Evolutionary conservation across 208 protist genomes (phyloP).

Genomic region (Leishmania arabica): DNA sequence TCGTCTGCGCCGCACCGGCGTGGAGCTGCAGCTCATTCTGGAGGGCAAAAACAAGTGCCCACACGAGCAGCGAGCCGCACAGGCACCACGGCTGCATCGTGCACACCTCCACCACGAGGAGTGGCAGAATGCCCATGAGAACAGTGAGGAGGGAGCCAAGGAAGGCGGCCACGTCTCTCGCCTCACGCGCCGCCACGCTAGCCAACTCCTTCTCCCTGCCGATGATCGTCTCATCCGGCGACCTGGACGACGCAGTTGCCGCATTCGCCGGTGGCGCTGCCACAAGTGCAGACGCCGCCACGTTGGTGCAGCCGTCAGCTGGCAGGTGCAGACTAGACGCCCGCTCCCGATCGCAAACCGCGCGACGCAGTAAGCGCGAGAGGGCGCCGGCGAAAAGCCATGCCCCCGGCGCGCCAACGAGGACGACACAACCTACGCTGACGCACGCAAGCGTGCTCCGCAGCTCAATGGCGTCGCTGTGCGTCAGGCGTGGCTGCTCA

Average conservation of each 20-base stretch:
- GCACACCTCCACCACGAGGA: conserved; percentile 46
- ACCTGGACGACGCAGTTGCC: neutral
- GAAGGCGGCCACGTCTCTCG: conserved; percentile 6
- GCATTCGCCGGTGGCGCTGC: neutral
- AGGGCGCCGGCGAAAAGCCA: neutral
- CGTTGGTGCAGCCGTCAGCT: neutral
- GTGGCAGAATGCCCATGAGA: conserved; percentile 29
- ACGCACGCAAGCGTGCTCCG: neutral
- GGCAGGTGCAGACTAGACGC: conserved; percentile 7
- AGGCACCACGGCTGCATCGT: conserved; percentile 39
- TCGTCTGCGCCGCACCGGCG: conserved; percentile 2
- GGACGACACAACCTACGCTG: conserved; percentile 4
- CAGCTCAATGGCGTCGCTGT: neutral
- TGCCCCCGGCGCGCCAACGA: conserved; percentile 13
- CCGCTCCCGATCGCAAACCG: conserved; percentile 14
- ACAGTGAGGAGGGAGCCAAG: conserved; percentile 18
- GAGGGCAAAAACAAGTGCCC: conserved; percentile 16
- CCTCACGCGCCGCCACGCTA: neutral
- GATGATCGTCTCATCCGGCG: neutral
- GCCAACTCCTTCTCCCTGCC: neutral
- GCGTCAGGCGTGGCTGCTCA: neutral
- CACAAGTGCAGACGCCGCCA: neutral
- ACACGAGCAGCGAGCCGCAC: conserved; percentile 26
- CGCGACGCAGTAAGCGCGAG: conserved; percentile 2
- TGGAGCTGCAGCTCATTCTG: conserved; percentile 35